phyloP scores from a whole-genome alignment of 306 rosid genomes.

The Pachyrhizus erosus region DNA sequence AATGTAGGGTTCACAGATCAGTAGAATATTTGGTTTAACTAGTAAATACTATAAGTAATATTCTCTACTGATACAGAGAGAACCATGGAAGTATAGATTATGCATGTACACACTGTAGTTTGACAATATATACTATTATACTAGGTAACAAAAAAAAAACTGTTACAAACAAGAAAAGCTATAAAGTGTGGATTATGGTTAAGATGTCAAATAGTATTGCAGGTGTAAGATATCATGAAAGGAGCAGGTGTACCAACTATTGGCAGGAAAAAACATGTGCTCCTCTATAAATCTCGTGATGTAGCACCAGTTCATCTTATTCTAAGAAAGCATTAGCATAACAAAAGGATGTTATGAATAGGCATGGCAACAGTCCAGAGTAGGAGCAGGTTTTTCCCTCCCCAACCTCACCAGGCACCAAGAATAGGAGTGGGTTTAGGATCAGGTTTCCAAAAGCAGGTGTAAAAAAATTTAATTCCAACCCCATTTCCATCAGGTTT shows the following conservation, averaged over 20 bases:
- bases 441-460: too few species aligned
- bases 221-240: background rate
- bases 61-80: background rate
- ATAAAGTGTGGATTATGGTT: background rate
- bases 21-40: constrained; percentile 25
- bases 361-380: too few species aligned
- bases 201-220: constrained; percentile 8
- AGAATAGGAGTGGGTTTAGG: background rate
- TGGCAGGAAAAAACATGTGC: background rate
- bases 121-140: constrained; percentile 4
- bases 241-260: background rate
- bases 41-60: background rate
- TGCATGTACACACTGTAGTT: constrained; percentile 4
- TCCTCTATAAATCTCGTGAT: background rate
- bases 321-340: too few species aligned
- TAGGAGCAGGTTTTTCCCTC: too few species aligned
- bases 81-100: background rate
- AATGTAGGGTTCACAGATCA: constrained; percentile 13
- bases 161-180: background rate
- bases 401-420: too few species aligned
- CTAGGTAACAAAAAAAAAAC: background rate
- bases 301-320: background rate
- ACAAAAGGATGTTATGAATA: too few species aligned
- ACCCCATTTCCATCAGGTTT: background rate
- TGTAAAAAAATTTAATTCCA: too few species aligned